Conservation (phyloP, 179 eudicot genomes). For the Patellifolia procumbens region DNA sequence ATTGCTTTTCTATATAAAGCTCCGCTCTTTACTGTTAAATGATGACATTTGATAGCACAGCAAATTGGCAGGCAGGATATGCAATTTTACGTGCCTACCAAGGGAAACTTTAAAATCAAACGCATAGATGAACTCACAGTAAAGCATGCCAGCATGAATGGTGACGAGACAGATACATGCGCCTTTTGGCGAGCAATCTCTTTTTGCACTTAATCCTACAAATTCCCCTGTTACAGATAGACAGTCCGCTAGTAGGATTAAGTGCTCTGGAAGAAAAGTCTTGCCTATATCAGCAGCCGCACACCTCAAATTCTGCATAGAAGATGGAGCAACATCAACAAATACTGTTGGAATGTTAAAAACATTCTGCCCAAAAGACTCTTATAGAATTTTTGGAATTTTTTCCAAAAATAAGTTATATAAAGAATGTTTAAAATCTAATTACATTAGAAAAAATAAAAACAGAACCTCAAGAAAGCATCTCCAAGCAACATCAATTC, state of each 20-base stretch:
- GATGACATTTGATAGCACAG: background rate
- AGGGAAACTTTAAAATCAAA: background rate
- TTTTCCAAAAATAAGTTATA: background rate
- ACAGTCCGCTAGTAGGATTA: conserved; percentile 70
- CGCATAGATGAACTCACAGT: conserved; percentile 51
- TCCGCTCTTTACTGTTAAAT: background rate
- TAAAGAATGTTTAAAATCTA: too few species aligned
- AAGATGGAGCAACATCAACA: conserved; percentile 20
- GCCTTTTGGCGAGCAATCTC: conserved; percentile 74
- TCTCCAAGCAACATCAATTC: conserved; percentile 71
- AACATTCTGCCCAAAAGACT: background rate
- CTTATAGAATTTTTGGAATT: background rate
- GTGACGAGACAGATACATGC: conserved; percentile 60
- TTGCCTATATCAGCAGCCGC: conserved; percentile 73
- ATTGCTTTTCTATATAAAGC: background rate
- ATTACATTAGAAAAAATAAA: conserved; percentile 20
- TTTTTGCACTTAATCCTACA: conserved; percentile 63
- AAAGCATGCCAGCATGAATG: conserved; percentile 82
- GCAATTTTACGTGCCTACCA: background rate
- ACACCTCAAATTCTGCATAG: conserved; percentile 64
- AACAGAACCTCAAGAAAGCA: conserved; percentile 58
- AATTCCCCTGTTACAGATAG: conserved; percentile 79
- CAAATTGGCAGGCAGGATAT: background rate
- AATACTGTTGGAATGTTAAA: background rate
- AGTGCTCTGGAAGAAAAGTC: conserved; percentile 72